Conservation (phyloP, 78 protist species). For the Thecamonas trahens region DNA sequence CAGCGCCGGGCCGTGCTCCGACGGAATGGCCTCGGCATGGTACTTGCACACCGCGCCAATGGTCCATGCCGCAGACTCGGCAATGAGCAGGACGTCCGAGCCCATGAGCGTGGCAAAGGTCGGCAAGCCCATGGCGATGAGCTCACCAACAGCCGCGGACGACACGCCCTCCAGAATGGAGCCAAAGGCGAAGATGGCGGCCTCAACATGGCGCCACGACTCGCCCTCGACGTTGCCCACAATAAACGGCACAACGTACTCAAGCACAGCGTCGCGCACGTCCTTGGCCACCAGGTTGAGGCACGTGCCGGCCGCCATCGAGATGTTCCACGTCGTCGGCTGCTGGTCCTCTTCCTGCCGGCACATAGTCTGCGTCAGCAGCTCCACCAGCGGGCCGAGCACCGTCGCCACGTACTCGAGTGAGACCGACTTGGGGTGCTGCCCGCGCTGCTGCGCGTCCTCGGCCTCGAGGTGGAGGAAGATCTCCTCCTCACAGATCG, state of each 20-base stretch:
- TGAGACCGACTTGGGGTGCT: neutral
- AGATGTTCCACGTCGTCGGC: conserved; percentile 56
- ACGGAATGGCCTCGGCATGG: conserved; percentile 6
- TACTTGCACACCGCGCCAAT: conserved; percentile 63
- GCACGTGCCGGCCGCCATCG: conserved; percentile 77
- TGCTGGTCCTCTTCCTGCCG: conserved; percentile 54
- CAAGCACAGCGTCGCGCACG: conserved; percentile 48
- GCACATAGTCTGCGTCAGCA: conserved; percentile 46
- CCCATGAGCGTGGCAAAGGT: conserved; percentile 26
- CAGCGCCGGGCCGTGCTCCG: conserved; percentile 13
- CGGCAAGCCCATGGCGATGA: conserved; percentile 4
- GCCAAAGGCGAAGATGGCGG: conserved; percentile 72
- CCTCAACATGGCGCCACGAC: conserved; percentile 50
- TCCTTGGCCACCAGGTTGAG: conserved; percentile 36
- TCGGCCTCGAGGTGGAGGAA: conserved; percentile 24
- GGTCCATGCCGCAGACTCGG: conserved; percentile 81
- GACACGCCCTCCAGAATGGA: conserved; percentile 65
- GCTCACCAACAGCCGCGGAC: neutral
- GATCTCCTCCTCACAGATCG: conserved; percentile 76
- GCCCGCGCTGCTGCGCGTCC: neutral
- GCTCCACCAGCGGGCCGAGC: conserved; percentile 34
- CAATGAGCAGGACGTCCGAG: conserved; percentile 32
- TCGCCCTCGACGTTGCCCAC: conserved; percentile 29
- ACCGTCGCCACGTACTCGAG: conserved; percentile 18
- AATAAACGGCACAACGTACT: conserved; percentile 60